Conservation (phyloP, 2,329 filamentous ascomycete genomes). For the Pestalotiopsis fici region DNA sequence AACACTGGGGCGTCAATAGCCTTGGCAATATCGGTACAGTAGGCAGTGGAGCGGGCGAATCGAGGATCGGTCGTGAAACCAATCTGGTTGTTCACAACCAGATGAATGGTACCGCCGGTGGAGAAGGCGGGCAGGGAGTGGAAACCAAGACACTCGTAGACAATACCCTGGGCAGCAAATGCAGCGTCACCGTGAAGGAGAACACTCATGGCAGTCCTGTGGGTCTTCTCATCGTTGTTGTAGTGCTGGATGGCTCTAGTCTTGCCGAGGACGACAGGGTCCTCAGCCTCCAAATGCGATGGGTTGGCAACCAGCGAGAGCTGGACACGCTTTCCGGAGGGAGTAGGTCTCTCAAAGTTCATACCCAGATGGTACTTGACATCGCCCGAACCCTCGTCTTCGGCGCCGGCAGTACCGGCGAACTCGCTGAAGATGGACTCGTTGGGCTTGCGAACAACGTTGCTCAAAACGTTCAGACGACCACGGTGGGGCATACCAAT, state of each 20-base stretch:
- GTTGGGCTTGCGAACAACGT: conserved; percentile 98
- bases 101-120: conserved; percentile 93
- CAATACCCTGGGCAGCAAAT: conserved; percentile 93
- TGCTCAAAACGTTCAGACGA: conserved; percentile 95
- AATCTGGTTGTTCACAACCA: conserved; percentile 99
- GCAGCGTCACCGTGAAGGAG: conserved; percentile 96
- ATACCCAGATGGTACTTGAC: conserved; percentile 99
- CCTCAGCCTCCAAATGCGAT: conserved; percentile 96
- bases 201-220: conserved; percentile 90
- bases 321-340: conserved; percentile 98
- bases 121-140: conserved; percentile 94
- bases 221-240: conserved; percentile 92
- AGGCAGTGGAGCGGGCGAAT: conserved; percentile 94
- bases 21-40: conserved; percentile 99
- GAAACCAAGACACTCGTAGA: conserved; percentile 98
- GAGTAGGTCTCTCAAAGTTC: conserved; percentile 99
- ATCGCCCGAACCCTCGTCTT: conserved; percentile 95
- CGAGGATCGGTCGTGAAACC: conserved; percentile 98
- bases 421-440: conserved; percentile 99
- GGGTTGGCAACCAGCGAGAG: conserved; percentile 97
- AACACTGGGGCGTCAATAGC: conserved; percentile 97
- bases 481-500: conserved; percentile 99
- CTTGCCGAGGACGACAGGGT: conserved; percentile 96
- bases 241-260: conserved; percentile 98
- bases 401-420: conserved; percentile 80